Evolutionary conservation across 352 stramenopile genomes (phyloP).

Genomic region (Globisporangium sylvaticum): DNA sequence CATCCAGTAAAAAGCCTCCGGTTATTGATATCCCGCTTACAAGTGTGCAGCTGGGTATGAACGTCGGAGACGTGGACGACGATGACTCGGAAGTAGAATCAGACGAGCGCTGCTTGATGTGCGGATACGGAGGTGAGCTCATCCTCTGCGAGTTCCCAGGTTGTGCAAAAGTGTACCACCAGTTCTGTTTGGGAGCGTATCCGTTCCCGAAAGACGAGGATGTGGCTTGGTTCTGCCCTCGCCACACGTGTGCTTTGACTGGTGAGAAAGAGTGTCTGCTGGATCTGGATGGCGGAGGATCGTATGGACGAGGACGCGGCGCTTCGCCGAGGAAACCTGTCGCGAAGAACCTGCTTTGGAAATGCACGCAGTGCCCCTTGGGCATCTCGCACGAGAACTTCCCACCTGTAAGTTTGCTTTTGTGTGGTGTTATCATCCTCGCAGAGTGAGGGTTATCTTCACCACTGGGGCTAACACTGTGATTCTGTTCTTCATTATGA

Average conservation of each 20-base stretch:
- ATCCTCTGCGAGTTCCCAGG: conserved; percentile 79
- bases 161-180: conserved; percentile 86
- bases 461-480: conserved; percentile 4
- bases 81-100: conserved; percentile 45
- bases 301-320: conserved; percentile 10
- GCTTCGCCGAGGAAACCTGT: conserved; percentile 44
- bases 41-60: conserved; percentile 27
- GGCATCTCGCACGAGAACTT: conserved; percentile 55
- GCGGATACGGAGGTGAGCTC: conserved; percentile 74
- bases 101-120: conserved; percentile 79
- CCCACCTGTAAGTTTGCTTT: conserved; percentile 37
- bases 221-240: conserved; percentile 76
- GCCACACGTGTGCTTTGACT: conserved; percentile 68
- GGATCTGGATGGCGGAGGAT: conserved; percentile 35
- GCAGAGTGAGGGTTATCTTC: background rate
- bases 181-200: conserved; percentile 79
- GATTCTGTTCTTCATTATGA: background rate
- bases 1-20: conserved; percentile 30
- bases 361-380: conserved; percentile 72
- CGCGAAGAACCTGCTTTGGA: conserved; percentile 72
- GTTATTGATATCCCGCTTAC: conserved; percentile 33
- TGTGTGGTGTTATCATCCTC: background rate
- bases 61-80: conserved; percentile 23
- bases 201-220: conserved; percentile 80
- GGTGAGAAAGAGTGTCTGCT: conserved; percentile 49